phyloP scores from a whole-genome alignment of 176 grass and related monocot genomes.

The Microstegium vimineum region DNA sequence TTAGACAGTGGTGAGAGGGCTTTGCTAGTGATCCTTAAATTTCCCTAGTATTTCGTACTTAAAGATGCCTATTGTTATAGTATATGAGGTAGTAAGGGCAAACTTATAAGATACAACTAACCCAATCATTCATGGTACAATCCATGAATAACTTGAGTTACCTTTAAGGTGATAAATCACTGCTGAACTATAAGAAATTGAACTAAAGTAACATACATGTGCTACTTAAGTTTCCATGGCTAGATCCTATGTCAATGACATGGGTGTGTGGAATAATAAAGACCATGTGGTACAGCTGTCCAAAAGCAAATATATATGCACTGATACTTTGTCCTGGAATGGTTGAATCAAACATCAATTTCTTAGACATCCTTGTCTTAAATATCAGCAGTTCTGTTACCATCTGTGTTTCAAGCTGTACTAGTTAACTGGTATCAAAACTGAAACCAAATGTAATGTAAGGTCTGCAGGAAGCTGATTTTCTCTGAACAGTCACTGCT shows the following conservation, averaged over 20 bases:
- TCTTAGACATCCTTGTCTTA: neutral
- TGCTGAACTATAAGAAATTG: too few species aligned
- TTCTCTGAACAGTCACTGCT: neutral
- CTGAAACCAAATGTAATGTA: too few species aligned
- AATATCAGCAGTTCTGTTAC: neutral
- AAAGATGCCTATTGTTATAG: neutral
- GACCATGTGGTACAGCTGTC: neutral
- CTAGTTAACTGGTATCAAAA: too few species aligned
- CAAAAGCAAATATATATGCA: neutral
- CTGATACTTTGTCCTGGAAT: neutral
- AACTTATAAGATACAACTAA: neutral
- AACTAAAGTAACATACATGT: neutral
- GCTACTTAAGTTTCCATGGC: neutral
- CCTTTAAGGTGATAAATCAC: neutral
- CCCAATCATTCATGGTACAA: neutral
- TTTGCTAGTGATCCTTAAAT: too few species aligned
- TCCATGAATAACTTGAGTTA: neutral
- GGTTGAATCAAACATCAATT: neutral
- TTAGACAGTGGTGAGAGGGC: too few species aligned
- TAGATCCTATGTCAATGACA: neutral
- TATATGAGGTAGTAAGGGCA: neutral
- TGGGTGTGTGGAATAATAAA: neutral
- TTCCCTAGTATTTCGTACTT: neutral
- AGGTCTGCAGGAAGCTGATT: too few species aligned
- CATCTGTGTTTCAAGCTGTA: too few species aligned